Percentiles rank a stretch among this genome's conserved stretches.
phyloP scores from a whole-genome alignment of 2,329 filamentous ascomycete genomes.

The Xylariaceae sp. region DNA sequence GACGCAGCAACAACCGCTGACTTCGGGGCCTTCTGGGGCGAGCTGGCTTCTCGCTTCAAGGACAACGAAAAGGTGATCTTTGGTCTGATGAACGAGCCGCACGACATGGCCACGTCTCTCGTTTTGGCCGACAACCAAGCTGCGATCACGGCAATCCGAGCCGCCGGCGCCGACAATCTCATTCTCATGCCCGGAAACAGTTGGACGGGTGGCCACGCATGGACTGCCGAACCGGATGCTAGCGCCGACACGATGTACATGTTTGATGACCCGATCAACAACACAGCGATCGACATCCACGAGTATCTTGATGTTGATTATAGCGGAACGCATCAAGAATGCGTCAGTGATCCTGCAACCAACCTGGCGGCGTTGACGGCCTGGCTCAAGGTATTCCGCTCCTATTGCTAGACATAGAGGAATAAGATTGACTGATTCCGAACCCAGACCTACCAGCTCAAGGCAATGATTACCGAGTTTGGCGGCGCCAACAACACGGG shows the following conservation, averaged over 20 bases:
- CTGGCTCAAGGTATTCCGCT: slow-evolving; percentile 37
- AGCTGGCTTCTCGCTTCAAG: slow-evolving; percentile 43
- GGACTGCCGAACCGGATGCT: slow-evolving; percentile 39
- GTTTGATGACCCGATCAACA: slow-evolving; percentile 43
- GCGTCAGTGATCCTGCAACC: slow-evolving; percentile 35
- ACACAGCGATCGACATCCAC: slow-evolving; percentile 49
- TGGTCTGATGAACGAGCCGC: slow-evolving; percentile 48
- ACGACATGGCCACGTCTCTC: slow-evolving; percentile 45
- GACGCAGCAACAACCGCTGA: slow-evolving; percentile 43
- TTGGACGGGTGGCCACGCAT: slow-evolving; percentile 46
- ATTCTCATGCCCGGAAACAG: slow-evolving; percentile 47
- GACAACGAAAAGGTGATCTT: slow-evolving; percentile 46
- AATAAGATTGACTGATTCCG: background rate
- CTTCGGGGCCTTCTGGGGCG: slow-evolving; percentile 47
- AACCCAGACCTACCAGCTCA: slow-evolving; percentile 26
- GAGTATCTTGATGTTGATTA: slow-evolving; percentile 49
- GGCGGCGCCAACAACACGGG: slow-evolving; percentile 43
- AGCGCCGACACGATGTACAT: slow-evolving; percentile 37
- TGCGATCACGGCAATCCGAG: slow-evolving; percentile 42
- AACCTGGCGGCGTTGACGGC: slow-evolving; percentile 40
- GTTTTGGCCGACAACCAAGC: slow-evolving; percentile 46
- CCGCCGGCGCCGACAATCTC: slow-evolving; percentile 40
- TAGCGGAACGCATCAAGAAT: slow-evolving; percentile 40
- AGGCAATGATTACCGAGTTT: slow-evolving; percentile 49
- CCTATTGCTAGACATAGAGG: slow-evolving; percentile 2